Percentiles rank a stretch among this genome's conserved stretches.
phyloP scores from a whole-genome alignment of 495 filamentous ascomycete species.

The Penicillium psychrofluorescens region DNA sequence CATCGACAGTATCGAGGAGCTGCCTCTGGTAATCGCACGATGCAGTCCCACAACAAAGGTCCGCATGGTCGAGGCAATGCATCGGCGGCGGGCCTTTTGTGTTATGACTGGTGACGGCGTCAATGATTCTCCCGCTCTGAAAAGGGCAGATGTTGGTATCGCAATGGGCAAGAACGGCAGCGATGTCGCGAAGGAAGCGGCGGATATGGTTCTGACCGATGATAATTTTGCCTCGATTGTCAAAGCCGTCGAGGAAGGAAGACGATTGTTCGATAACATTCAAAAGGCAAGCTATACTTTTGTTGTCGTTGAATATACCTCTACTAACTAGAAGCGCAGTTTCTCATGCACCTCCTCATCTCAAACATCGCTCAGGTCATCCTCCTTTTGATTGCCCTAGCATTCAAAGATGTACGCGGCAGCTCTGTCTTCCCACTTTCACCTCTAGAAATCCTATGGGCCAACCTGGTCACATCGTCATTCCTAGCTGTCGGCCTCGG shows the following conservation, averaged over 20 bases:
- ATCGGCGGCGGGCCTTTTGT: slow-evolving; percentile 70
- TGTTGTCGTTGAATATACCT: no score
- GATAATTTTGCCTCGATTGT: slow-evolving; percentile 73
- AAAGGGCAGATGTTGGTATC: slow-evolving; percentile 75
- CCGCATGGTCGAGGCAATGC: slow-evolving; percentile 61
- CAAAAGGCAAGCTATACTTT: slow-evolving; percentile 32
- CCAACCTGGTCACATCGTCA: slow-evolving; percentile 59
- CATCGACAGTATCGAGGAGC: slow-evolving; percentile 49
- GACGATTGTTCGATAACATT: slow-evolving; percentile 60
- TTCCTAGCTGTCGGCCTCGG: slow-evolving; percentile 62
- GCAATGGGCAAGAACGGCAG: slow-evolving; percentile 76
- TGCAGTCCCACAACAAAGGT: slow-evolving; percentile 62
- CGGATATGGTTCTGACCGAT: slow-evolving; percentile 64
- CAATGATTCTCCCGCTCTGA: slow-evolving; percentile 84
- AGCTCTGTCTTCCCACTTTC: slow-evolving; percentile 58
- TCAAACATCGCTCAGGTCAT: slow-evolving; percentile 59
- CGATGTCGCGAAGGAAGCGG: slow-evolving; percentile 69
- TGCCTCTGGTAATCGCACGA: slow-evolving; percentile 59
- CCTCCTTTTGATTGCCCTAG: slow-evolving; percentile 53
- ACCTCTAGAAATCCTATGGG: slow-evolving; percentile 59
- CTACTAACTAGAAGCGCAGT: slow-evolving; percentile 10
- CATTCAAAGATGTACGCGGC: slow-evolving; percentile 48
- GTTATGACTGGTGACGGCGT: slow-evolving; percentile 94
- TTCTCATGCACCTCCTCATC: slow-evolving; percentile 55
- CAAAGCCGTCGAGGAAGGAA: slow-evolving; percentile 56